Conservation (phyloP, 176 grass and related monocot genomes). For the Oryza officinalis region DNA sequence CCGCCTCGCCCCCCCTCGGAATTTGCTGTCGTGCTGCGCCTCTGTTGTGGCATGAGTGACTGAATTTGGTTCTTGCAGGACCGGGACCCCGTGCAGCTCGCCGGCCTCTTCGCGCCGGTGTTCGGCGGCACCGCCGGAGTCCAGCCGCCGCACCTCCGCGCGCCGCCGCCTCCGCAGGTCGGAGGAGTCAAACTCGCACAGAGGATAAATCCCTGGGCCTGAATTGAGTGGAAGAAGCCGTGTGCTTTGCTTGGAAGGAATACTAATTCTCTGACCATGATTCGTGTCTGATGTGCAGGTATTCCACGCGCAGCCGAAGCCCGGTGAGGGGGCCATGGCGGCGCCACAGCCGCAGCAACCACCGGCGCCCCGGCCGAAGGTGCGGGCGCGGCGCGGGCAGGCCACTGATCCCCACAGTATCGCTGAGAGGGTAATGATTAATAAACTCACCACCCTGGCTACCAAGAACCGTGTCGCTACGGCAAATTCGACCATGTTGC, state of each 20-base stretch:
- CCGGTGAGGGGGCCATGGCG: conserved; percentile 46
- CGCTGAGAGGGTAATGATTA: conserved; percentile 63
- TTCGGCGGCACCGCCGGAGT: conserved; percentile 51
- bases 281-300: conserved; percentile 35
- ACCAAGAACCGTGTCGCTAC: neutral
- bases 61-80: conserved; percentile 45
- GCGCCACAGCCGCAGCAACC: conserved; percentile 60
- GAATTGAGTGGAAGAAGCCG: conserved; percentile 10
- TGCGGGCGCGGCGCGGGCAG: conserved; percentile 79
- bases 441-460: neutral
- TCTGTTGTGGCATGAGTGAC: neutral
- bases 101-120: conserved; percentile 64
- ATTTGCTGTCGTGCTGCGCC: neutral
- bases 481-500: neutral
- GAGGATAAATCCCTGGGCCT: neutral
- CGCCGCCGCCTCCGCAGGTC: conserved; percentile 67
- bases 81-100: conserved; percentile 65
- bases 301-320: conserved; percentile 70
- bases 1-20: neutral
- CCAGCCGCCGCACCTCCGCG: conserved; percentile 58
- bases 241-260: neutral
- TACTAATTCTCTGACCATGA: neutral
- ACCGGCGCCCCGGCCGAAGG: conserved; percentile 72
- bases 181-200: neutral
- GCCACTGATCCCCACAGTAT: conserved; percentile 93